Evolutionary conservation across 2,329 filamentous ascomycete genomes (phyloP), one percentile per base, ranked within the genome.

Genomic region (Xylaria sp.): DNA sequence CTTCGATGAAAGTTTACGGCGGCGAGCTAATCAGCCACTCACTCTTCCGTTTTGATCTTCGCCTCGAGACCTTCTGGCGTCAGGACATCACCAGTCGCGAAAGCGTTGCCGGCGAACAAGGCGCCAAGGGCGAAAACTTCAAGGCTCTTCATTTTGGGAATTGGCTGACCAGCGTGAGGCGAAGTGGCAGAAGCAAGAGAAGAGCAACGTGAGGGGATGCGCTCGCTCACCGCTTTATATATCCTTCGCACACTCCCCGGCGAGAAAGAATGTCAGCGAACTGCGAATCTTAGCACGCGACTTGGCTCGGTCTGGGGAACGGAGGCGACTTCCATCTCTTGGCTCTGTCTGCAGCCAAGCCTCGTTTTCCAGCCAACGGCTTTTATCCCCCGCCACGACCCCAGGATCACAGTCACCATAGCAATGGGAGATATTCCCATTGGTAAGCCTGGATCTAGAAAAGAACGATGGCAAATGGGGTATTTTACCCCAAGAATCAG

Each of bases 11-110:
- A 20, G 17, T 62, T 42, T 28, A 53, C 0, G 44, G 13, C 20
- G 6, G 6, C 11, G 9, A 20, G 49, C 23, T 4, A 4, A 6
- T 13, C 56, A 10, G 36, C 33, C 48, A 57, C 81, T 71, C 53
- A 83, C 81, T 81, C 77, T 63, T 76, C 73, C 49, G 77, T 79
- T 36, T 73, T 76, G 70, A 84, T 81, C 64, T 82, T 81, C 17
- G 77, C 78, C 61, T 80, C 82, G 40, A 80, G 72, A 73, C 79
- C 80, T 68, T 83, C 80, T 28, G 79, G 77, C 1, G 79, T 82
- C 49, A 83, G 73, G 6, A 73, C 70, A 65, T 80, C 68, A 59
- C 80, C 75, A 28, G 67, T 78, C n/a, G 79, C 80, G 26, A 69
- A 23, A 23, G 38, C 59, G 6, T 26, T 67, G 4, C 38, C 61